These are phyloP conservation scores for Trichosporon faecale DNA, from an alignment of 1,284 basidiomycete genomes.

Conservation along the genomic window DNA sequence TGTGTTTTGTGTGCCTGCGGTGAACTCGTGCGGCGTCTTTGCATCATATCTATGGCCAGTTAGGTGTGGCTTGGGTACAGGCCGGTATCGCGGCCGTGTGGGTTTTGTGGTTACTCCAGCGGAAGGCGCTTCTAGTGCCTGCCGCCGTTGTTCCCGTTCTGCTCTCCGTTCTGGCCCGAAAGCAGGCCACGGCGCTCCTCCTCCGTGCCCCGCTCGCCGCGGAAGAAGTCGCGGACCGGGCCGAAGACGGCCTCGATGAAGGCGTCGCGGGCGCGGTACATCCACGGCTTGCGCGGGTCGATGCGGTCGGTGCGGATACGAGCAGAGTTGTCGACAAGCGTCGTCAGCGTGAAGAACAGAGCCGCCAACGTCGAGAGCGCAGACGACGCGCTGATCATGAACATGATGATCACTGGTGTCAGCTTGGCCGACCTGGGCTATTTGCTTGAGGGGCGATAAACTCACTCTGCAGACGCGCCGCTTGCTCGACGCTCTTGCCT, in stretches of 20 bases:
- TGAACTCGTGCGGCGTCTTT: background rate
- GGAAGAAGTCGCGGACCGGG: background rate
- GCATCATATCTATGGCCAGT: background rate
- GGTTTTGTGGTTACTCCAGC: background rate
- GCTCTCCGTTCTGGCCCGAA: background rate
- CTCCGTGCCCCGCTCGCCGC: conserved; percentile 17
- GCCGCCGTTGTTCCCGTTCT: background rate
- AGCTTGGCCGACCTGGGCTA: background rate
- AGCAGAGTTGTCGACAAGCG: conserved; percentile 66
- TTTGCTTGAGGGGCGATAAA: background rate
- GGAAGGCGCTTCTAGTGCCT: background rate
- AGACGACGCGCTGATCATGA: conserved; percentile 77
- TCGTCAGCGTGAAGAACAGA: conserved; percentile 60
- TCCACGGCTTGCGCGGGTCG: conserved; percentile 56
- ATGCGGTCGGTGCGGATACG: conserved; percentile 69
- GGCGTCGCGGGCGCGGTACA: conserved; percentile 53
- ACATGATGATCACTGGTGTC: conserved; percentile 71
- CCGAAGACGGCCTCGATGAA: conserved; percentile 13
- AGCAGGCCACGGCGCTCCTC: conserved; percentile 24
- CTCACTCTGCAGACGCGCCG: conserved; percentile 69
- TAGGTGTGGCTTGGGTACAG: background rate
- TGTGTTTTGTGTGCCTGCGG: background rate
- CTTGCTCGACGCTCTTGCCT: conserved; percentile 75
- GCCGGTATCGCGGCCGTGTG: background rate
- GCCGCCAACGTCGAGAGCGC: conserved; percentile 65